Conservation (phyloP, 169 alveolate genomes). For the Besnoitia besnoiti region DNA sequence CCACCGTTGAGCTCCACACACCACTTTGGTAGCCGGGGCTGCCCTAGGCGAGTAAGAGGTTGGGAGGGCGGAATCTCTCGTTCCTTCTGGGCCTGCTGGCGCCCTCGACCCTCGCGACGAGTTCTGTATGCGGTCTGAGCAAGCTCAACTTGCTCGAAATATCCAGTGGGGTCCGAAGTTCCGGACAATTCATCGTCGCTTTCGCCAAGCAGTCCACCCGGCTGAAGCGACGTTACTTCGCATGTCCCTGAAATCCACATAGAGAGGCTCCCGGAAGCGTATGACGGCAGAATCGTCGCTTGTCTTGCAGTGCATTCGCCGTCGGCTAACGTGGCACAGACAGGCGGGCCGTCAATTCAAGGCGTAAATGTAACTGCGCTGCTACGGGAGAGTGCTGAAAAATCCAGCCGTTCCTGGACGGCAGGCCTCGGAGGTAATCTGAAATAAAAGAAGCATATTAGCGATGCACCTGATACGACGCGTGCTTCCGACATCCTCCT, state of each 20-base stretch:
- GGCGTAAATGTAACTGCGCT: too few species aligned
- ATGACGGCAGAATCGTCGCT: too few species aligned
- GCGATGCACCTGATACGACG: too few species aligned
- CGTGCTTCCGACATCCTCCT: too few species aligned
- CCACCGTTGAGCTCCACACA: neutral
- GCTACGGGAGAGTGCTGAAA: too few species aligned
- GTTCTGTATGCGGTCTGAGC: neutral
- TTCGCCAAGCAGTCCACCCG: neutral
- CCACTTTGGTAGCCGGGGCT: neutral
- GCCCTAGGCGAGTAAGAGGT: neutral
- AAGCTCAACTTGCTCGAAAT: constrained; percentile 8
- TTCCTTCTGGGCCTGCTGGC: neutral
- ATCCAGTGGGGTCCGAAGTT: neutral
- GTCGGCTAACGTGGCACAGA: too few species aligned
- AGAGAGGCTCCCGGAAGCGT: neutral
- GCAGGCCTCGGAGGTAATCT: too few species aligned
- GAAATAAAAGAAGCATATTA: too few species aligned
- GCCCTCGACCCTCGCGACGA: neutral
- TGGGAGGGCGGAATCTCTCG: too few species aligned
- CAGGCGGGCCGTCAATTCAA: too few species aligned
- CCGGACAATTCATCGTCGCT: neutral
- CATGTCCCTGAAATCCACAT: neutral
- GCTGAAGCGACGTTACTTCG: neutral
- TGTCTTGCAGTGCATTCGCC: too few species aligned
- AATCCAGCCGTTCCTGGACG: too few species aligned